Conservation (phyloP, 2,329 filamentous ascomycete species). For the Colletotrichum gigasporum region DNA sequence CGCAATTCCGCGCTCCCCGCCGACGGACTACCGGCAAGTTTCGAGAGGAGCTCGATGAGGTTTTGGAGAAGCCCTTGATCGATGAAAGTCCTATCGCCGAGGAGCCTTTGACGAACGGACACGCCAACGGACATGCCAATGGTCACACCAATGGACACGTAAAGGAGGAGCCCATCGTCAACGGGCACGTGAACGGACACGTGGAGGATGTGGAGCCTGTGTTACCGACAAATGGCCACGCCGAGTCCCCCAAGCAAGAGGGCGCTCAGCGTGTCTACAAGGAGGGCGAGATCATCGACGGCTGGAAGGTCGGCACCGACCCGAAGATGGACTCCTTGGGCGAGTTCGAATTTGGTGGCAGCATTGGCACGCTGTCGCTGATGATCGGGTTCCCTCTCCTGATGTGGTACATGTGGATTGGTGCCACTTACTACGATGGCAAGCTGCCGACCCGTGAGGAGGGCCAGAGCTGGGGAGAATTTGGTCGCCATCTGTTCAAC, state of each 20-base stretch:
- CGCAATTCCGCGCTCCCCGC: slow-evolving; percentile 46
- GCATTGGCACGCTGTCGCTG: slow-evolving; percentile 75
- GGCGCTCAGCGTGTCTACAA: slow-evolving; percentile 25
- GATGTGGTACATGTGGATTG: slow-evolving; percentile 98
- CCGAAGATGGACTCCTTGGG: slow-evolving; percentile 71
- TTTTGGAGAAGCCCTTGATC: too few relatives aligned
- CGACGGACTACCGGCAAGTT: slow-evolving; percentile 60
- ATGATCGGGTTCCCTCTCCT: slow-evolving; percentile 88
- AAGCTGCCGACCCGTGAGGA: slow-evolving; percentile 72
- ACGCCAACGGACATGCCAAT: slow-evolving; percentile 38
- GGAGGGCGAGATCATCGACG: slow-evolving; percentile 54
- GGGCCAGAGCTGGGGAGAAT: slow-evolving; percentile 72
- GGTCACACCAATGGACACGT: slow-evolving; percentile 36
- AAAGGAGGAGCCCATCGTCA: slow-evolving; percentile 35
- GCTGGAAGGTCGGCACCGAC: slow-evolving; percentile 68
- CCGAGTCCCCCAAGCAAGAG: slow-evolving; percentile 18
- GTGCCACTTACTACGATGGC: slow-evolving; percentile 85
- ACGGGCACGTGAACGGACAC: slow-evolving; percentile 34
- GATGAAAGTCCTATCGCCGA: too few relatives aligned
- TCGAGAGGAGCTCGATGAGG: slow-evolving; percentile 57
- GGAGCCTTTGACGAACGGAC: slow-evolving; percentile 34
- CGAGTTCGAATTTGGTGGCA: slow-evolving; percentile 84
- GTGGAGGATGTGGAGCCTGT: slow-evolving; percentile 3
- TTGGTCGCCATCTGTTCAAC: slow-evolving; percentile 70
- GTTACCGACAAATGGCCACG: background rate